phyloP scores from a whole-genome alignment of 2,329 filamentous ascomycete genomes.

The Leptosphaerulina australis region DNA sequence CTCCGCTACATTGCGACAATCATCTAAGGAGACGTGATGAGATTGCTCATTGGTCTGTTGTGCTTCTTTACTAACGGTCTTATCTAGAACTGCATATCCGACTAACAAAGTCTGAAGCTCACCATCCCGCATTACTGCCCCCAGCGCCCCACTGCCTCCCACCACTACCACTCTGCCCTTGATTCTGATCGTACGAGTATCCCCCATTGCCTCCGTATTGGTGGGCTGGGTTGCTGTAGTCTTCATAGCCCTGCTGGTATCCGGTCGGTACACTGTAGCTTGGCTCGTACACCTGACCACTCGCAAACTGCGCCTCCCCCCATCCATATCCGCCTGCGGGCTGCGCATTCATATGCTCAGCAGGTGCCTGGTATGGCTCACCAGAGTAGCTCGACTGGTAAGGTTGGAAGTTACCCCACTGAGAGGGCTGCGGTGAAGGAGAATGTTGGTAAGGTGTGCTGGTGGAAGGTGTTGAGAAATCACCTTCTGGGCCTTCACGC shows the following conservation, averaged over 20 bases:
- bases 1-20: constrained; percentile 20
- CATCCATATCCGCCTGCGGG: constrained; percentile 36
- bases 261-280: constrained; percentile 43
- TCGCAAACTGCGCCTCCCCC: constrained; percentile 39
- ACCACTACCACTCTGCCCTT: constrained; percentile 19
- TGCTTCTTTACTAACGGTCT: not conserved
- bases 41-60: not conserved
- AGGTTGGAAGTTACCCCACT: constrained; percentile 36
- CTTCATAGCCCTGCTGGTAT: constrained; percentile 48
- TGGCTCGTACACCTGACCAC: constrained; percentile 42
- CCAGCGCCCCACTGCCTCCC: constrained; percentile 43
- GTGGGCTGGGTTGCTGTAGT: constrained; percentile 22
- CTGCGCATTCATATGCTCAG: constrained; percentile 34
- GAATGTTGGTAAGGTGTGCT: constrained; percentile 28
- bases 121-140: constrained; percentile 39
- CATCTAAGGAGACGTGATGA: not conserved
- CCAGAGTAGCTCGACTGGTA: constrained; percentile 45
- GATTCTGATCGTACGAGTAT: constrained; percentile 36
- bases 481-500: constrained; percentile 33
- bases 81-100: not conserved
- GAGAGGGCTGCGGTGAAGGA: constrained; percentile 34
- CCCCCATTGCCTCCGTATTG: constrained; percentile 25
- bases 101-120: not conserved
- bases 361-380: constrained; percentile 36
- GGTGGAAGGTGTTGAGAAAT: constrained; percentile 11